Conservation (phyloP, 192 early-diverging fungal species). For the Coemansia asiatica region DNA sequence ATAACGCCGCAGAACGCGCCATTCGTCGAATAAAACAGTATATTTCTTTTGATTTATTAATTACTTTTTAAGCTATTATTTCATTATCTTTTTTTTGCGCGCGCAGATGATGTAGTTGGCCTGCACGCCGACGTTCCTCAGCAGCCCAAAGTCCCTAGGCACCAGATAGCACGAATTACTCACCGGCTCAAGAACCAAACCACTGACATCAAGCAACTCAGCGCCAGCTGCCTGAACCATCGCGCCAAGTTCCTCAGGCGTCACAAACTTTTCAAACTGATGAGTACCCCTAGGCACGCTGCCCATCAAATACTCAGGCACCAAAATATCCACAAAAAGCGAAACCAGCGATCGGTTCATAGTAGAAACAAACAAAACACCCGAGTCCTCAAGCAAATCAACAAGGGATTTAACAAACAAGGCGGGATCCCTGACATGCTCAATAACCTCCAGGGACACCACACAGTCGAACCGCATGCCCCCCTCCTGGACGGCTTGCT, state of each 20-base stretch:
- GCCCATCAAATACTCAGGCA: constrained; percentile 78
- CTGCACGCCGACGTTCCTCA: constrained; percentile 38
- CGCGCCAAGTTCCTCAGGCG: constrained; percentile 61
- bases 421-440: constrained; percentile 79
- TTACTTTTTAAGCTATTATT: constrained; percentile 5
- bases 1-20: constrained; percentile 9
- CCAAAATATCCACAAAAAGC: constrained; percentile 73
- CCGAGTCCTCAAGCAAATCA: constrained; percentile 67
- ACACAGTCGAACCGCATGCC: constrained; percentile 74
- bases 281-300: constrained; percentile 86
- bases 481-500: constrained; percentile 58
- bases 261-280: constrained; percentile 80
- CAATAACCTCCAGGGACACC: constrained; percentile 86
- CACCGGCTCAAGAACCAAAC: constrained; percentile 61
- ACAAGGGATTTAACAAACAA: constrained; percentile 70
- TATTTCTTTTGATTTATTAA: neutral
- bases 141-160: constrained; percentile 33
- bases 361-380: constrained; percentile 79
- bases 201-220: constrained; percentile 55
- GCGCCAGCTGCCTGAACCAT: constrained; percentile 54
- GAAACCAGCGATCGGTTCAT: constrained; percentile 83
- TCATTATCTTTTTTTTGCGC: constrained; percentile 24
- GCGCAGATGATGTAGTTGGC: constrained; percentile 56
- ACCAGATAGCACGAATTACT: constrained; percentile 35
- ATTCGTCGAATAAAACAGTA: constrained; percentile 14